Conservation (phyloP, 2,329 filamentous ascomycete species). For the Penicillium sp. region DNA sequence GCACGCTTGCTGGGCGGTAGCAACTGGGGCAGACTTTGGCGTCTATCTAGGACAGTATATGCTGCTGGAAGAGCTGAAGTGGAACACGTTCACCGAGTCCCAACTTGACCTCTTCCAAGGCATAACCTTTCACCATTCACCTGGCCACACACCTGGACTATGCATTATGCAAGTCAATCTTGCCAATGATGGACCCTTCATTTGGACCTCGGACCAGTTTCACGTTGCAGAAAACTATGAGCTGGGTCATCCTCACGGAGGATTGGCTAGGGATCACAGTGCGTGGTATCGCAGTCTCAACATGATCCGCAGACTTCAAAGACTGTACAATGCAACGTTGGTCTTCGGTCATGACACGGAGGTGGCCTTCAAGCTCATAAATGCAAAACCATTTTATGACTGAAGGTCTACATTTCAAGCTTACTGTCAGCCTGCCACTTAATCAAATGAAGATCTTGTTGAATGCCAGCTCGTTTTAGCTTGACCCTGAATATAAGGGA, state of each 20-base stretch:
- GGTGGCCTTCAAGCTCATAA: not conserved
- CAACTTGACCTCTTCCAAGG: conserved; percentile 42
- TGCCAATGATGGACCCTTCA: conserved; percentile 36
- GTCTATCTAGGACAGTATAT: conserved; percentile 41
- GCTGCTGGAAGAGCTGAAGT: conserved; percentile 38
- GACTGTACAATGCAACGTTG: conserved; percentile 29
- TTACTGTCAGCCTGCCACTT: not conserved
- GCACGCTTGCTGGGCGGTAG: conserved; percentile 46
- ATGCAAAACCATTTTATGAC: not conserved
- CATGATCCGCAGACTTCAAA: conserved; percentile 30
- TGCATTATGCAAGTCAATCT: conserved; percentile 40
- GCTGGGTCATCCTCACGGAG: conserved; percentile 34
- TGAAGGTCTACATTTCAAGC: not conserved
- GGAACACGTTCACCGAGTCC: conserved; percentile 43
- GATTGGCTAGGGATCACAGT: conserved; percentile 37
- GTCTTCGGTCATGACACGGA: conserved; percentile 33
- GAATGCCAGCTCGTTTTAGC: not conserved
- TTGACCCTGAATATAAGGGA: not conserved
- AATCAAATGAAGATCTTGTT: not conserved
- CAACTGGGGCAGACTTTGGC: conserved; percentile 41
- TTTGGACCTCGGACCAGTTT: conserved; percentile 44
- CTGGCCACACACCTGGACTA: conserved; percentile 39
- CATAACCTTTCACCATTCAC: conserved; percentile 37
- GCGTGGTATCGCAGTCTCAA: conserved; percentile 35
- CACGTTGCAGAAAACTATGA: conserved; percentile 43